Percentiles rank a stretch among this genome's conserved stretches.
Evolutionary conservation across 345 rosid species (phyloP).

Genomic region (Geranium rotundifolium): DNA sequence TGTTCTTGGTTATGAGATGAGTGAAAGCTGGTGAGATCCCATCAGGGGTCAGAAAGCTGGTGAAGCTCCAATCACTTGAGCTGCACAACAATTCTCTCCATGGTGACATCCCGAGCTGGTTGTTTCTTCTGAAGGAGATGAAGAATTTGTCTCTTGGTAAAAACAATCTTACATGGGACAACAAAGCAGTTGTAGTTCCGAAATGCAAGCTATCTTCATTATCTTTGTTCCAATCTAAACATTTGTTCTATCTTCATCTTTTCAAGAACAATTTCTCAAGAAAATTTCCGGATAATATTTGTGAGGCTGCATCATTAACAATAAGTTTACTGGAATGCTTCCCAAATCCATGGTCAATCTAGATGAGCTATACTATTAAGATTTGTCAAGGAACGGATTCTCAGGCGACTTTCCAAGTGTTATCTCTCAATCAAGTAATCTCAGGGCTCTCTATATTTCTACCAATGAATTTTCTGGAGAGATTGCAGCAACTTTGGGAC

Average conservation of each 20-base stretch:
- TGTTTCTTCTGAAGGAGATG: conserved; percentile 12
- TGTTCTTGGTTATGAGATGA: too few relatives aligned
- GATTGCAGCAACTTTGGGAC: too few relatives aligned
- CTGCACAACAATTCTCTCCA: conserved; percentile 16
- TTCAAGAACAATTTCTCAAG: too few relatives aligned
- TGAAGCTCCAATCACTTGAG: conserved; percentile 20
- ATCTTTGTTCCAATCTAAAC: not conserved
- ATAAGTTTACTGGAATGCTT: conserved; percentile 9
- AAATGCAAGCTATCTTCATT: conserved; percentile 5
- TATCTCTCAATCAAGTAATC: too few relatives aligned
- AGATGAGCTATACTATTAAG: too few relatives aligned
- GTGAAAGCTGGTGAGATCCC: conserved; percentile 31
- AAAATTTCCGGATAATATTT: conserved; percentile 22
- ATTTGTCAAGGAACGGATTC: too few relatives aligned
- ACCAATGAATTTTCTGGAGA: too few relatives aligned
- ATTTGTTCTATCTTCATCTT: too few relatives aligned
- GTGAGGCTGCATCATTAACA: conserved; percentile 19
- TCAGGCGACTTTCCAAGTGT: too few relatives aligned
- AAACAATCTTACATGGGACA: conserved; percentile 8
- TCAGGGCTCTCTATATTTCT: too few relatives aligned
- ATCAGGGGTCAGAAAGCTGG: conserved; percentile 17
- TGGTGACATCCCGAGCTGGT: conserved; percentile 30
- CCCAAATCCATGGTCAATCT: too few relatives aligned
- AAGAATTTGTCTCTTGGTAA: conserved; percentile 8
- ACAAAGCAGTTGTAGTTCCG: conserved; percentile 3